These are phyloP conservation scores for Kodamaea sagamina DNA, from an alignment of 805 yeast species.

Conservation along the genomic window DNA sequence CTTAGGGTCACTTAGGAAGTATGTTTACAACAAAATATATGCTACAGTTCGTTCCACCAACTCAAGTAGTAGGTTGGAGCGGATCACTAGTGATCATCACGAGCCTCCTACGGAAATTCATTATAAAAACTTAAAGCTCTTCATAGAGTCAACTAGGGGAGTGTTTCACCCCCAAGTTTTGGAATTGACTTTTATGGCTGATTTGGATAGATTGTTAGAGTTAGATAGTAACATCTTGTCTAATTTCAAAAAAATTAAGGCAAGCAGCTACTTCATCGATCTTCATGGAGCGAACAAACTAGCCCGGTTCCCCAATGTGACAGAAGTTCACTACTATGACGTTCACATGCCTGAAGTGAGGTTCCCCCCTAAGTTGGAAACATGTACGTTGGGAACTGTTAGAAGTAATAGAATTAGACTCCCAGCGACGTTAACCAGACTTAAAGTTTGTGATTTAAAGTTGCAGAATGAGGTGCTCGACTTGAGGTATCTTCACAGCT, in stretches of 20 bases:
- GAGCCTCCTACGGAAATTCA: conserved; percentile 3
- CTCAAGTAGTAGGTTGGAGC: not conserved
- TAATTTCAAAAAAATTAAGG: conserved; percentile 1
- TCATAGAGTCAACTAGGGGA: not conserved
- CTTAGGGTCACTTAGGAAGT: not conserved
- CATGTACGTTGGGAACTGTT: conserved; percentile 1
- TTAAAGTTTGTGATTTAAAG: conserved; percentile 1
- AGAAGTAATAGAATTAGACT: not conserved
- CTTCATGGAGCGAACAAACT: conserved; percentile 1
- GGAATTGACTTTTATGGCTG: conserved; percentile 2
- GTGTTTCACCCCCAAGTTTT: not conserved
- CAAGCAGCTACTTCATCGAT: conserved; percentile 2
- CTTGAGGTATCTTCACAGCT: not conserved
- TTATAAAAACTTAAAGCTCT: not conserved
- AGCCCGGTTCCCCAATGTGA: not conserved
- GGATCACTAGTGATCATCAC: not conserved
- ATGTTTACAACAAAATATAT: conserved; percentile 3
- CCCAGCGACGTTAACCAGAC: not conserved
- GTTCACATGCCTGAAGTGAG: not conserved
- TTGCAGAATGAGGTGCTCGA: not conserved
- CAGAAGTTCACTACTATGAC: not conserved
- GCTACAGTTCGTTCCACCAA: conserved; percentile 2
- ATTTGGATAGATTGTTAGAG: conserved; percentile 1
- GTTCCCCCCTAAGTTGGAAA: conserved; percentile 1
- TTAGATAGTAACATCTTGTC: conserved; percentile 1